Conservation (phyloP, 345 rosid genomes). For the Salix purpurea region DNA sequence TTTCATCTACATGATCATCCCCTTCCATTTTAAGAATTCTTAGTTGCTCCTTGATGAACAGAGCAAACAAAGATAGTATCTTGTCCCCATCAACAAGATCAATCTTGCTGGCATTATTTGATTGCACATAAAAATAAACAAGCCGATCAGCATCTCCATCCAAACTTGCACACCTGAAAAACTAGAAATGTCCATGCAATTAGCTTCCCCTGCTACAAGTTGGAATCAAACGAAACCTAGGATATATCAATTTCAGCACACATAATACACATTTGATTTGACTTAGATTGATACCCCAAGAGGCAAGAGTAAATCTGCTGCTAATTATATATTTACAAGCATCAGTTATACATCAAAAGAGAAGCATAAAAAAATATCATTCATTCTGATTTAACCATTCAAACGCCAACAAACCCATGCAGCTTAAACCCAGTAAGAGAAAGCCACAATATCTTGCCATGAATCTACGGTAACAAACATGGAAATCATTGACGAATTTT, state of each 20-base stretch:
- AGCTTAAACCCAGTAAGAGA: background rate
- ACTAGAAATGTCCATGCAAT: conserved; percentile 34
- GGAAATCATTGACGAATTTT: background rate
- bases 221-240: background rate
- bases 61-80: conserved; percentile 77
- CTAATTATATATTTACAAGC: background rate
- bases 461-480: background rate
- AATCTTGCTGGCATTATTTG: conserved; percentile 38
- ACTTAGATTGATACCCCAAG: background rate
- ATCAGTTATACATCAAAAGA: background rate
- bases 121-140: conserved; percentile 57
- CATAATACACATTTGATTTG: background rate
- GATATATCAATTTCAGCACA: background rate
- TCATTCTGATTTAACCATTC: background rate
- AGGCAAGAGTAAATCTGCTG: background rate
- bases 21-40: conserved; percentile 34
- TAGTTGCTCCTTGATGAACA: conserved; percentile 75
- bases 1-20: conserved; percentile 15
- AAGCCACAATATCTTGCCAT: background rate
- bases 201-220: conserved; percentile 7
- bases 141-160: conserved; percentile 97
- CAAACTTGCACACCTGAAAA: conserved; percentile 86
- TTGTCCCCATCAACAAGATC: conserved; percentile 90
- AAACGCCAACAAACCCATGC: background rate
- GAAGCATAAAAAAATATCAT: background rate